phyloP scores from a whole-genome alignment of 495 filamentous ascomycete genomes.

The Aspergillus bridgeri region DNA sequence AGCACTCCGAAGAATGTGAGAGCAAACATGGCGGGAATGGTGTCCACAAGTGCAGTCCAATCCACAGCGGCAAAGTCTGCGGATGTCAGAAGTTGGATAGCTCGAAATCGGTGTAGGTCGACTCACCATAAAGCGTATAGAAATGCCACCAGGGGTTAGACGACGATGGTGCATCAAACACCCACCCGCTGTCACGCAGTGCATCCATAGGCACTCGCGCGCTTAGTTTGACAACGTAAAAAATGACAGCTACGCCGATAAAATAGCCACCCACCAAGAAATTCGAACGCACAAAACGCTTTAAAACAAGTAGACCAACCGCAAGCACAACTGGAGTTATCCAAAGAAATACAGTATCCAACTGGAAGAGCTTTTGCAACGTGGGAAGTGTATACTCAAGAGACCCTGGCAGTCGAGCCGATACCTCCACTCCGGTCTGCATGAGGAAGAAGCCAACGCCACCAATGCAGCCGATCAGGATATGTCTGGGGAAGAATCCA shows the following conservation, averaged over 20 bases:
- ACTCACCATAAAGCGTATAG: conserved; percentile 85
- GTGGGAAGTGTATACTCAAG: conserved; percentile 77
- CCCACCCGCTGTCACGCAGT: conserved; percentile 74
- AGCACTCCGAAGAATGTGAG: conserved; percentile 96
- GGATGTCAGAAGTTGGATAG: conserved; percentile 7
- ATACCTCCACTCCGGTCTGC: conserved; percentile 88
- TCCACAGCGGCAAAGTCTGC: conserved; percentile 70
- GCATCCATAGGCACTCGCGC: conserved; percentile 57
- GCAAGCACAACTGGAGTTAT: conserved; percentile 73
- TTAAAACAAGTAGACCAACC: conserved; percentile 67
- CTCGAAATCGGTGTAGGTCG: not conserved
- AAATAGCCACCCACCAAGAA: conserved; percentile 87
- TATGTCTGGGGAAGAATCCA: conserved; percentile 93
- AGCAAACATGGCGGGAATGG: conserved; percentile 92
- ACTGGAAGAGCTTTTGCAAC: conserved; percentile 62
- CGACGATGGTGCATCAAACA: conserved; percentile 79
- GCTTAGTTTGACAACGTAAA: conserved; percentile 74
- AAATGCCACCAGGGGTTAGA: conserved; percentile 96
- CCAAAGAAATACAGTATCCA: conserved; percentile 79
- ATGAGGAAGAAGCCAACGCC: conserved; percentile 97
- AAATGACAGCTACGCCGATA: conserved; percentile 69
- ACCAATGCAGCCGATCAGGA: conserved; percentile 95
- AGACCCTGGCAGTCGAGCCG: conserved; percentile 80
- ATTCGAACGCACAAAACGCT: conserved; percentile 70
- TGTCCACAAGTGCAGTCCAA: conserved; percentile 74